Conservation (phyloP, 306 rosid species). For the Vicia faba region DNA sequence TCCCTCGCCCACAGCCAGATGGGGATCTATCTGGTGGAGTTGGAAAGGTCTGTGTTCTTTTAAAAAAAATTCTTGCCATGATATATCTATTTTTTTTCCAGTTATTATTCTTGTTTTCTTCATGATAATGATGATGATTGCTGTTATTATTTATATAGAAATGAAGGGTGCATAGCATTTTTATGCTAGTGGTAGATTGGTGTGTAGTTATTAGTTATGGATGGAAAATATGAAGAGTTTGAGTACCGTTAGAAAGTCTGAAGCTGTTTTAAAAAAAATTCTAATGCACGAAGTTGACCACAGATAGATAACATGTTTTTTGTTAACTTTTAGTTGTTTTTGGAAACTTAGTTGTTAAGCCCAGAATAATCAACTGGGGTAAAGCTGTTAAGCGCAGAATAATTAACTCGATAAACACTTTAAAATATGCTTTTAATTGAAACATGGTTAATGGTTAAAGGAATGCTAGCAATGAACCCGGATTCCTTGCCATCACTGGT, state of each 20-base stretch:
- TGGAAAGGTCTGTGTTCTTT: constrained; percentile 66
- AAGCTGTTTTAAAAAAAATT: background rate
- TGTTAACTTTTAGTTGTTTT: background rate
- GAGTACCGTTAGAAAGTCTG: background rate
- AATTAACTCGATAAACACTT: background rate
- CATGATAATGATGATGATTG: background rate
- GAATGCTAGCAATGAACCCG: background rate
- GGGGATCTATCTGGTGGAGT: constrained; percentile 67
- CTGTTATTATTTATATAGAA: background rate
- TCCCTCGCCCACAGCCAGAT: constrained; percentile 81
- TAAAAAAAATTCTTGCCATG: background rate
- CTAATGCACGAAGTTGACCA: background rate
- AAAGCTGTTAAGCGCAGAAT: background rate
- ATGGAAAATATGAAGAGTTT: background rate
- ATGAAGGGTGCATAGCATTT: background rate
- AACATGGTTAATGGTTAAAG: background rate
- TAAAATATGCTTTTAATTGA: background rate
- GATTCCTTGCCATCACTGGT: too few relatives aligned
- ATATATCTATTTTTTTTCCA: background rate
- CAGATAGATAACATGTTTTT: background rate
- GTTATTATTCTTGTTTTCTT: constrained; percentile 8
- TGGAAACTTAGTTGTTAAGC: background rate
- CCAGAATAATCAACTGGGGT: background rate
- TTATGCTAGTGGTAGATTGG: background rate
- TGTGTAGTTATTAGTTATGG: background rate